Evolutionary conservation across 306 rosid species (phyloP).

Genomic region (Neltuma alba): DNA sequence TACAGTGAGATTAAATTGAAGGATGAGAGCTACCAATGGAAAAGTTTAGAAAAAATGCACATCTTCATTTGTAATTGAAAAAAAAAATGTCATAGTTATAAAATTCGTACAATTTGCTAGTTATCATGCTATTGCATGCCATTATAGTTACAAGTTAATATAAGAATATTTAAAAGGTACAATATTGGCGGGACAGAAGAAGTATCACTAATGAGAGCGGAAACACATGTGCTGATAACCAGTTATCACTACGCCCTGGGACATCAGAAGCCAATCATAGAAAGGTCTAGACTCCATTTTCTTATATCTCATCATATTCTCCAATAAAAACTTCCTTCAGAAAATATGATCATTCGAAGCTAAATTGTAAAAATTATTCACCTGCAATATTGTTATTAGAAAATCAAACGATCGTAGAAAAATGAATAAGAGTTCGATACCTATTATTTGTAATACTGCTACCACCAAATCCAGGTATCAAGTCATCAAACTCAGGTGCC

Average conservation of each 20-base stretch:
- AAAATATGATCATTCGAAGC: neutral
- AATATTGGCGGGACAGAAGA: neutral
- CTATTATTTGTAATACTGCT: slow-evolving; percentile 50
- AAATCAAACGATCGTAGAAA: neutral
- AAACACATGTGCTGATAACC: neutral
- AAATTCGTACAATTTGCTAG: neutral
- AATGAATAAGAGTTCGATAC: slow-evolving; percentile 44
- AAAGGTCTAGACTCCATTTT: neutral
- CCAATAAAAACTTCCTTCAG: neutral
- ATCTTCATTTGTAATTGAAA: neutral
- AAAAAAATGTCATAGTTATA: neutral
- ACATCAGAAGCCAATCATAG: neutral
- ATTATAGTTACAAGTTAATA: slow-evolving; percentile 8
- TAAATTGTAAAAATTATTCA: neutral
- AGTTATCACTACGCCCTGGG: neutral
- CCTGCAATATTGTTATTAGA: neutral
- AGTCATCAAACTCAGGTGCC: slow-evolving; percentile 55
- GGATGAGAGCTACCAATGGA: slow-evolving; percentile 8
- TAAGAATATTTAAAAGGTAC: neutral
- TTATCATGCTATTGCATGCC: neutral
- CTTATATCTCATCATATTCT: neutral
- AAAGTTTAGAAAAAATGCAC: neutral
- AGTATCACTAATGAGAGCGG: neutral
- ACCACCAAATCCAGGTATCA: slow-evolving; percentile 79
- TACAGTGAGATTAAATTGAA: slow-evolving; percentile 19